Base-by-base conservation (phyloP, 1,139 yeast species). In the Suhomyces guaymorum region DNA sequence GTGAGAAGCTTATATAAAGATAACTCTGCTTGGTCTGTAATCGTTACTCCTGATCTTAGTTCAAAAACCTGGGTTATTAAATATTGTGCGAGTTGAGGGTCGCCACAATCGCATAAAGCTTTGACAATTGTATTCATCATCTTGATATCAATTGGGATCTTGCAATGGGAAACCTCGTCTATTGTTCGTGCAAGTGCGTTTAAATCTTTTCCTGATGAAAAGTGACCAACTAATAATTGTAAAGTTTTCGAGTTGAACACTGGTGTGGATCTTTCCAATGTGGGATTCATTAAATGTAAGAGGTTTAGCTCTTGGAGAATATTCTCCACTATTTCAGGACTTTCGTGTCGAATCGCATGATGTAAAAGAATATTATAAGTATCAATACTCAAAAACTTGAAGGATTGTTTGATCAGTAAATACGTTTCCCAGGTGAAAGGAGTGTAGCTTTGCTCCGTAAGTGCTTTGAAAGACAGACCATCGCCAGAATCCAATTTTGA, bases 301-400 rank as follows among this genome's bases (percentile, higher is more conserved):
- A 33, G 21, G 4, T 20, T 28, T 7, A 40, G 20, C n/a, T 44
- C 44, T 15, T 38, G 18, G n/a, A 44, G 9, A 1, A 55, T 42
- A 11, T 45, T 44, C 4, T 34, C 25, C 4, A 42, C 35, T 1
- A 52, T 38, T 1, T 32, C 38, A 5, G 19, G 30, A 16, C 45
- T 35, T 2, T 48, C 41, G 40, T 61, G 66, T 17, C 63, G 43
- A 3, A 56, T 43, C 0, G 68, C 67, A 33, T 49, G 50, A 26
- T 52, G 49, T 12, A 65, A 46, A 15, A 64, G 48, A 2, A 48
- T 45, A 31, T 61, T 60, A 22, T 38, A 43, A 1, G 58, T 49
- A 14, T 46, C 49, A 31, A 15, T 20, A 23, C n/a, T 15, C 24
- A 39, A 29, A 19, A 23, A 5, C n/a, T 21, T 14, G 16, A 41